Base-by-base conservation (phyloP, 345 rosid species). In the Heritiera fomes region DNA sequence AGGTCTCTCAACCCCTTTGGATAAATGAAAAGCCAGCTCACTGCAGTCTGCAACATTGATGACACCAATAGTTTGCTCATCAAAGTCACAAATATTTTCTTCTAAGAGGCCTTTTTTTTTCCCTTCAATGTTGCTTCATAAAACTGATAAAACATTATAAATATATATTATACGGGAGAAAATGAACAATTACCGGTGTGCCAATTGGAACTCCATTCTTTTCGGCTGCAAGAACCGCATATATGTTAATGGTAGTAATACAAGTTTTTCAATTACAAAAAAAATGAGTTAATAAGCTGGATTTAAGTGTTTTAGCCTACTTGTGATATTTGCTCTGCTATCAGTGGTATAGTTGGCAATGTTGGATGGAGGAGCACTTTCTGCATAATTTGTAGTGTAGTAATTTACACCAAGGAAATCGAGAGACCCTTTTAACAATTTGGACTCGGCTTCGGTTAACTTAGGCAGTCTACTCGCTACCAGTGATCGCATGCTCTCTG, bases 381-480 rank as follows among this genome's bases (percentile, higher is more conserved):
- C 49, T 8, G 77, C 89, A 59, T 79, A 89, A 4, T 43, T 43
- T 8, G 90, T 32, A 0, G 86, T 86, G 76, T 86, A 89, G 72
- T 84, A 87, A 81, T 89, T 86, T 20, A 83, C 50, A 2, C 88
- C 89, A 50, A 89, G 32, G 41, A 84, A 89, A 79, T 89, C 90
- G 0, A 85, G 46, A 4, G 94, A 90, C 4, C 91, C 88, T 74
- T 83, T 87, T 5, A 90, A 74, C 84, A 80, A 50, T 61, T 79
- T 68, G 5, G 91, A 81, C 75, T 93, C 75, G 8, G 80, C 81
- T 81, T 84, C 49, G 2, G 91, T 89, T 71, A 93, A 91, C 61
- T 81, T 87, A 3, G 95, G 94, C 77, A 93, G 70, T 60, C 93
- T 34, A 40, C 79, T 77, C 34, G 94, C 94, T 0, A 88, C 84